A percentile compares a stretch with the other conserved stretches of the same genome.
Evolutionary conservation across 2,329 filamentous ascomycete species (phyloP).

Genomic region (Pseudogymnoascus sp.): DNA sequence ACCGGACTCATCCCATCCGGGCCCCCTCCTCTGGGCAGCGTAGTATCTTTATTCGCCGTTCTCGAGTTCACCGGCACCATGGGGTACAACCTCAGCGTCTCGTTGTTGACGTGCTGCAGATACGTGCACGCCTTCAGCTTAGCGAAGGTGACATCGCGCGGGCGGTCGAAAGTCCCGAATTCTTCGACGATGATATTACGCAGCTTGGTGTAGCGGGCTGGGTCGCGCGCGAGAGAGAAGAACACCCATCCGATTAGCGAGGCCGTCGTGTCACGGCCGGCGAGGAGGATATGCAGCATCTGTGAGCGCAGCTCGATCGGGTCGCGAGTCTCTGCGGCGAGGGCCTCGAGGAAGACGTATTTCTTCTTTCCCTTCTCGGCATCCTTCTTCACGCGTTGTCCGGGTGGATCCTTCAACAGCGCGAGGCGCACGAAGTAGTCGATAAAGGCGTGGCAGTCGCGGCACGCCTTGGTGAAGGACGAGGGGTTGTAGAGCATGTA

Average conservation of each 20-base stretch:
- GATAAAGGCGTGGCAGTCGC: slow-evolving; percentile 37
- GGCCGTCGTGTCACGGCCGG: slow-evolving; percentile 53
- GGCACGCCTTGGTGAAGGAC: slow-evolving; percentile 21
- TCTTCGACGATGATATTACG: slow-evolving; percentile 34
- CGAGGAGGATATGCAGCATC: slow-evolving; percentile 47
- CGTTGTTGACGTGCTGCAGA: slow-evolving; percentile 24
- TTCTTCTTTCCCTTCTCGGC: slow-evolving; percentile 24
- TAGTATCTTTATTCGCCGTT: slow-evolving; percentile 38
- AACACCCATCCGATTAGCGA: slow-evolving; percentile 44
- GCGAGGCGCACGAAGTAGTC: slow-evolving; percentile 39
- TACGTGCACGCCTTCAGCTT: slow-evolving; percentile 25
- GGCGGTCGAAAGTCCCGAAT: slow-evolving; percentile 28
- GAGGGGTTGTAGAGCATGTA: slow-evolving; percentile 30
- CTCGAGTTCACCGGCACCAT: slow-evolving; percentile 48
- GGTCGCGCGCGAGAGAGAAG: slow-evolving; percentile 35
- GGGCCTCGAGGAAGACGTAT: slow-evolving; percentile 48
- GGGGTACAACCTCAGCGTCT: slow-evolving; percentile 45
- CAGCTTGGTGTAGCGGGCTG: slow-evolving; percentile 36
- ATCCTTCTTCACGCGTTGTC: slow-evolving; percentile 19
- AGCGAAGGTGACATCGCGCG: slow-evolving; percentile 22
- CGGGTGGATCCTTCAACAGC: slow-evolving; percentile 18
- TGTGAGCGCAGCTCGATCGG: slow-evolving; percentile 42
- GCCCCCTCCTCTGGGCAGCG: slow-evolving; percentile 31
- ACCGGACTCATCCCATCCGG: slow-evolving; percentile 27
- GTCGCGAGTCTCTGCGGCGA: slow-evolving; percentile 42